A percentile compares a stretch with the other conserved stretches of the same genome.
Conservation (phyloP, 441 rosid genomes). For the Kokia cookei region DNA sequence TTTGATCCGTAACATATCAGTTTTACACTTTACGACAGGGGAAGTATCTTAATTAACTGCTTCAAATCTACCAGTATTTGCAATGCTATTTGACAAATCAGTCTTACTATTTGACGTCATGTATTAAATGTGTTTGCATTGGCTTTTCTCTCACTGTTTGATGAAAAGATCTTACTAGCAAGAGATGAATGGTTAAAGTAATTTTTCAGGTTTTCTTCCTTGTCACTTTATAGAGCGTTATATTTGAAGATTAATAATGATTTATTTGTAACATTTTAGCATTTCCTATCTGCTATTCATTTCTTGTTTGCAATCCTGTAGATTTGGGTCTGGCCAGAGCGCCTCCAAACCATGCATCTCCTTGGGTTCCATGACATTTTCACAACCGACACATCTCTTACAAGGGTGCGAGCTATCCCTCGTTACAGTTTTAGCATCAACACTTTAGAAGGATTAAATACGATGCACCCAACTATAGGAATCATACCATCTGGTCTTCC, state of each 20-base stretch:
- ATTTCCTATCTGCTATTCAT: not conserved
- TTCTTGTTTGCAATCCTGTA: constrained; percentile 10
- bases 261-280: not conserved
- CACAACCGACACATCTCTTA: constrained; percentile 60
- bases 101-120: not conserved
- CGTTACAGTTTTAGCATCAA: constrained; percentile 68
- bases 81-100: not conserved
- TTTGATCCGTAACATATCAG: not conserved
- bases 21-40: not conserved
- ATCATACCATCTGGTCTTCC: constrained; percentile 93
- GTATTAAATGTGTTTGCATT: not conserved
- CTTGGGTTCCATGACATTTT: constrained; percentile 58
- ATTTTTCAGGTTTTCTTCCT: not conserved
- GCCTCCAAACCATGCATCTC: constrained; percentile 77
- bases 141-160: not conserved
- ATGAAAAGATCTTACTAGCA: not conserved
- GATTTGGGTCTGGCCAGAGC: constrained; percentile 98
- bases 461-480: constrained; percentile 62
- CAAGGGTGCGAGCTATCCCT: constrained; percentile 81
- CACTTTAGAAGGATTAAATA: constrained; percentile 57
- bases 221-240: not conserved
- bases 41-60: not conserved
- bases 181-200: not conserved
- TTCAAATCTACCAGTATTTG: not conserved
- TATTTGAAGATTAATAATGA: not conserved